A percentile compares a stretch with the other conserved stretches of the same genome.
Conservation (phyloP, 2,329 filamentous ascomycete species). For the Fusarium sp. region DNA sequence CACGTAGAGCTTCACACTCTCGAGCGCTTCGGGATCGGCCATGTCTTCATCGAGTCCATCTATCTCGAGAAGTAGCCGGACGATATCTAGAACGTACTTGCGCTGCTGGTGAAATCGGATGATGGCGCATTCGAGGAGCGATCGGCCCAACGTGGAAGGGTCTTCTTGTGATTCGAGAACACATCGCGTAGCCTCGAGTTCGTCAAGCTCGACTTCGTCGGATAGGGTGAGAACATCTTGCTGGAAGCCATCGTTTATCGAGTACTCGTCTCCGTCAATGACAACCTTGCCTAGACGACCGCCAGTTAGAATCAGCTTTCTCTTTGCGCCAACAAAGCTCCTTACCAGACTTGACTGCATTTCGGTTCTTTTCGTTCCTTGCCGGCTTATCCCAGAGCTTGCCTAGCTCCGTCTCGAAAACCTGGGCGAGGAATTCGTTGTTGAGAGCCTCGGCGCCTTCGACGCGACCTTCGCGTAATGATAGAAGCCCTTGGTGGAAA, state of each 20-base stretch:
- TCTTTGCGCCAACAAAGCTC: conserved; percentile 9
- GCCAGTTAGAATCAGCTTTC: conserved; percentile 27
- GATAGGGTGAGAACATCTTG: conserved; percentile 81
- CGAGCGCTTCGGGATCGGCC: conserved; percentile 48
- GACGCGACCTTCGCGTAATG: conserved; percentile 72
- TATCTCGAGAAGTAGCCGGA: conserved; percentile 79
- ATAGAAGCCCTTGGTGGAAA: conserved; percentile 84
- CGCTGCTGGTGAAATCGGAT: conserved; percentile 89
- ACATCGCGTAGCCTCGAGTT: conserved; percentile 80
- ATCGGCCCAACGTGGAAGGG: conserved; percentile 71
- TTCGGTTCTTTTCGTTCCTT: conserved; percentile 78
- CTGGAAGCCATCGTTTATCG: conserved; percentile 86
- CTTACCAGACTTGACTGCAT: conserved; percentile 72
- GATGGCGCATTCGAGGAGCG: conserved; percentile 78
- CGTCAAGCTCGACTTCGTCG: conserved; percentile 89
- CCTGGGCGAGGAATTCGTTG: conserved; percentile 71
- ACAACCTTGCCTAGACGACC: conserved; percentile 72
- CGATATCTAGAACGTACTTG: conserved; percentile 80
- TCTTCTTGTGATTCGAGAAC: conserved; percentile 77
- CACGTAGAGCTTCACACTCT: conserved; percentile 49
- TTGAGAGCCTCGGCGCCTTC: conserved; percentile 70
- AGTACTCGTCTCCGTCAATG: conserved; percentile 75
- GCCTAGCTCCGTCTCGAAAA: conserved; percentile 76
- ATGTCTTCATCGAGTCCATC: conserved; percentile 64
- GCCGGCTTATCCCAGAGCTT: conserved; percentile 75